Percentiles rank a stretch among this genome's conserved stretches.
phyloP scores from a whole-genome alignment of 1,284 basidiomycete genomes.

The Tylopilus sp. region DNA sequence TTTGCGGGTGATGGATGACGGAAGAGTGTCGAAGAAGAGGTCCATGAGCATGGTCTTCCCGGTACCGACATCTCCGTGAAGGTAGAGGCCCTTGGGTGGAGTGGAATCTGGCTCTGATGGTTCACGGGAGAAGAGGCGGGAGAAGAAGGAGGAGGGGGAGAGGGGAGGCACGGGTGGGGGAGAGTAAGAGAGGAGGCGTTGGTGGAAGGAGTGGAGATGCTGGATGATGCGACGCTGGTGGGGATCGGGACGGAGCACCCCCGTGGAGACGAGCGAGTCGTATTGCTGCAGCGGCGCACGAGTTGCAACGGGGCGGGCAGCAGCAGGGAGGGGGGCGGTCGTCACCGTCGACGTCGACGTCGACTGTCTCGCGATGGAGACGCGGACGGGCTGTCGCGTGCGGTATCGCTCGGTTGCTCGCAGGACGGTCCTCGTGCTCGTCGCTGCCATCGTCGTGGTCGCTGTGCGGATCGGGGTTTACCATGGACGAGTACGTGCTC shows the following conservation, averaged over 20 bases:
- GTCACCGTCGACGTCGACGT: background rate
- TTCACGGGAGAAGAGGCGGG: conserved; percentile 56
- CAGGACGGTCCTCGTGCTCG: background rate
- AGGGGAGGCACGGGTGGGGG: conserved; percentile 52
- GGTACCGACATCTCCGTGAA: conserved; percentile 97
- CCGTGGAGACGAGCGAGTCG: conserved; percentile 66
- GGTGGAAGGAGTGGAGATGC: conserved; percentile 76
- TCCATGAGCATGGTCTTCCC: conserved; percentile 99
- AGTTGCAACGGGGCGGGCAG: background rate
- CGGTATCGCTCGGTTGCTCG: conserved; percentile 2
- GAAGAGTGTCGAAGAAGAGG: conserved; percentile 89
- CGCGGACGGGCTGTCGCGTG: background rate
- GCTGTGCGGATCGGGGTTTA: background rate
- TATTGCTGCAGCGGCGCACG: conserved; percentile 65
- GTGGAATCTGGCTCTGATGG: conserved; percentile 39
- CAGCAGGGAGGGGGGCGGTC: background rate
- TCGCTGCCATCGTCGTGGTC: background rate
- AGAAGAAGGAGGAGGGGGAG: conserved; percentile 34
- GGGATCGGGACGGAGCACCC: conserved; percentile 69
- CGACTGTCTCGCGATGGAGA: conserved; percentile 12
- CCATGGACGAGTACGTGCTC: conserved; percentile 51
- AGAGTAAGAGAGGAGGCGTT: conserved; percentile 66
- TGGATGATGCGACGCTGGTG: conserved; percentile 84
- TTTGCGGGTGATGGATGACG: conserved; percentile 67
- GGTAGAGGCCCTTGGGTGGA: conserved; percentile 85